Base-by-base conservation (phyloP, 768 basidiomycete genomes). In the Rhizopogon roseolus region DNA sequence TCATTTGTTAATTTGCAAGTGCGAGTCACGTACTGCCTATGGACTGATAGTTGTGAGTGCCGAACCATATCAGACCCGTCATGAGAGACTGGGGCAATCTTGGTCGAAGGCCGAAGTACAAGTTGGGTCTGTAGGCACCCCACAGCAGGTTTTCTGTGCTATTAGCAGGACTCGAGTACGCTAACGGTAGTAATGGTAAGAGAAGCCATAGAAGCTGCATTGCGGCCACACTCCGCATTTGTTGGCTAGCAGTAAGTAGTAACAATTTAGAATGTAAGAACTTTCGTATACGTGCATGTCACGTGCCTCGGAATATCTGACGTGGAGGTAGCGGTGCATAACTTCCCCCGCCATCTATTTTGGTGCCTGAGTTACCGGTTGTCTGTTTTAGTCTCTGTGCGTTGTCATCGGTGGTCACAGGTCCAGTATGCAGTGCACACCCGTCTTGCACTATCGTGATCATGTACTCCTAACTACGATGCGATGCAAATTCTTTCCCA, bases 21-120 rank as follows among this genome's bases (percentile, higher is more conserved):
- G 36, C 25, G 36, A 50, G 60, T n/a, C 38, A 73, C 87, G 67
- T 56, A 86, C 88, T 78, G 56, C 71, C 66, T 54, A 84, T 70
- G 58, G 90, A 86, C 63, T 85, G 77, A 64, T 83, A 97, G 70
- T 96, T 81, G 38, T 91, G 85, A 7, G 90, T 86, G 29, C 94
- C 91, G 66, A 91, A 93, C 95, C 95, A 98, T 70, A 96, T 81
- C 34, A 98, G 80, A 11, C 95, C 95, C 2, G 90, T 92, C 84
- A 94, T 81, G 27, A 98, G 78, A n/a, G 90, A 92, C 61, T 90
- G 83, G 0, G 94, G 93, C 57, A 92, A 72, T 41, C 87, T 79
- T 11, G 95, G 91, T 46, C 91, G 75, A 42, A 97, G 76, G 17
- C 95, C 95, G 70, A 97, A 96, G 73, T 98, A 98, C n/a, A 97